phyloP scores from a whole-genome alignment of 129 eudicot species.

The Rutidosis leptorrhynchoides region DNA sequence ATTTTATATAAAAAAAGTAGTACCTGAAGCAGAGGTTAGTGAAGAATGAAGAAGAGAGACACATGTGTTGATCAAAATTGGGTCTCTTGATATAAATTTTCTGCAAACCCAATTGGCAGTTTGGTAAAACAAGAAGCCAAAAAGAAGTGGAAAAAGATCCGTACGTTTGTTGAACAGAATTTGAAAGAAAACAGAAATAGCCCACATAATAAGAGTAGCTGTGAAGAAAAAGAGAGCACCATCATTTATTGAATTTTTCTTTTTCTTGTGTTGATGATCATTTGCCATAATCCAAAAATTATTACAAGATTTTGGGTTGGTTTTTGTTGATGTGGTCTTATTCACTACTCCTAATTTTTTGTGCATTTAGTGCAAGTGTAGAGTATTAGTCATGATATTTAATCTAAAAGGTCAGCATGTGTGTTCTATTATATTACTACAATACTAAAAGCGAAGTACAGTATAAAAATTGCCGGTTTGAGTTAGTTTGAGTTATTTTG shows the following conservation, averaged over 20 bases:
- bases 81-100: constrained; percentile 62
- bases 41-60: constrained; percentile 89
- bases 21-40: constrained; percentile 70
- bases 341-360: constrained; percentile 1
- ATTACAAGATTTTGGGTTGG: constrained; percentile 6
- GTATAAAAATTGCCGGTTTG: too few relatives aligned
- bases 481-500: too few relatives aligned
- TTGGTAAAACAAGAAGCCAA: constrained; percentile 67
- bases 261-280: not conserved
- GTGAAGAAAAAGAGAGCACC: constrained; percentile 55
- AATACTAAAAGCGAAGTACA: too few relatives aligned
- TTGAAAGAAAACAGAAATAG: constrained; percentile 66
- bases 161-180: constrained; percentile 53
- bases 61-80: constrained; percentile 82
- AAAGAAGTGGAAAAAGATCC: constrained; percentile 49
- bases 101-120: constrained; percentile 59
- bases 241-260: constrained; percentile 34
- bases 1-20: not conserved
- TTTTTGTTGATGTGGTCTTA: constrained; percentile 15
- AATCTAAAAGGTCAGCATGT: too few relatives aligned
- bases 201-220: constrained; percentile 90
- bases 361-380: too few relatives aligned
- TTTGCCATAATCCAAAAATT: not conserved
- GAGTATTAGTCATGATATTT: too few relatives aligned
- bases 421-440: too few relatives aligned